Evolutionary conservation across 2,329 filamentous ascomycete species (phyloP), one percentile per base, ranked within the genome.

Genomic region (Penicillium sp.): DNA sequence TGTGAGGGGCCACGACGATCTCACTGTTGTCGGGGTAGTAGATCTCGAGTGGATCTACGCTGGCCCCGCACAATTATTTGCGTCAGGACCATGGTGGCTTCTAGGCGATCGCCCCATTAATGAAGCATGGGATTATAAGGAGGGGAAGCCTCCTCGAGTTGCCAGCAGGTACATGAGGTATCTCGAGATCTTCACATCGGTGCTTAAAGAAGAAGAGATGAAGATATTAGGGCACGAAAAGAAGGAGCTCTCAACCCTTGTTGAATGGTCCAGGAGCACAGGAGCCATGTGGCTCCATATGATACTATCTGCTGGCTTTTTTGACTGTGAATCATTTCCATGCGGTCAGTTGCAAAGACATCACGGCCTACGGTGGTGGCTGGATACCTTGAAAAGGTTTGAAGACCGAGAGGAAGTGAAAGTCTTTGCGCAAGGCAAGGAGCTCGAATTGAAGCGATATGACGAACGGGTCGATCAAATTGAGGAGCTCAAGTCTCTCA

Each of bases 41-140:
- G 64, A 67, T 30, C 53, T 62, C 7, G 63, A 68, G 39, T 68
- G 61, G 63, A 59, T 62, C 26, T 69, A 67, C 36, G 54, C 60
- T 9, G 60, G 63, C 32, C 64, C 65, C 1, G 57, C 60, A 19
- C 62, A 68, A 48, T 47, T 69, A 11, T 60, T 67, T 54, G 59
- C 48, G 42, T 64, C 61, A 6, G 58, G 64, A 7, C 33, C 59
- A 6, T 67, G 54, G 60, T 69, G 57, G 63, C 60, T 68, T 55
- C 57, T 65, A 23, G 48, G 52, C 42, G 58, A 63, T 16, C 48
- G 59, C 25, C 57, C 59, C 6, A 48, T 58, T 7, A 63, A 64
- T 27, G 2, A 2, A 7, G 21, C 2, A 3, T 36, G 23, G 33
- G 33, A 36, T 14, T 36, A 4, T 9, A 6, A 36, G 33, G 15